Conservation (phyloP, 2,329 filamentous ascomycete genomes). For the Akanthomyces uredinophilus region DNA sequence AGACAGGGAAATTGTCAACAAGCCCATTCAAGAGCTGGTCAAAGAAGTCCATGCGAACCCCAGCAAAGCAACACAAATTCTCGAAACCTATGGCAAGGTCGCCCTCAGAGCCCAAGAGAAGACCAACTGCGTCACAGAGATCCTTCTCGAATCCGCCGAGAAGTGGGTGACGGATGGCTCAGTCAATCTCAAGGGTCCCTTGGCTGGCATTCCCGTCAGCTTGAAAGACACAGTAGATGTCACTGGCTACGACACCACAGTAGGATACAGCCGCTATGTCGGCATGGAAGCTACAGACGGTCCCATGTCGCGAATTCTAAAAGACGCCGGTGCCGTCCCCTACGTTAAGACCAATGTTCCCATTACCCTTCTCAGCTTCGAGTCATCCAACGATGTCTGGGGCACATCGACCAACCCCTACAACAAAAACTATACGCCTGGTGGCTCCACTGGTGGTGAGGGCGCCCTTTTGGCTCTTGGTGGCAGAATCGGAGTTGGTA, state of each 20-base stretch:
- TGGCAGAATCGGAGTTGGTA: conserved; percentile 83
- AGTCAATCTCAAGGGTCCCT: conserved; percentile 70
- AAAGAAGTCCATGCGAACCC: conserved; percentile 67
- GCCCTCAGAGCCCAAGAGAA: conserved; percentile 76
- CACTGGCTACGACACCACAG: conserved; percentile 73
- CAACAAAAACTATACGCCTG: conserved; percentile 76
- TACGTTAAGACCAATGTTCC: conserved; percentile 92
- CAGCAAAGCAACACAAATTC: conserved; percentile 63
- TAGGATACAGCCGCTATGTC: conserved; percentile 72
- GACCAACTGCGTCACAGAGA: conserved; percentile 86
- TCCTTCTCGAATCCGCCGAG: conserved; percentile 75
- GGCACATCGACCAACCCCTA: conserved; percentile 79
- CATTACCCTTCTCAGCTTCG: conserved; percentile 80
- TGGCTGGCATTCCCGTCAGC: conserved; percentile 82
- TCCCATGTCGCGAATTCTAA: conserved; percentile 67
- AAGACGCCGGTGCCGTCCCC: conserved; percentile 81
- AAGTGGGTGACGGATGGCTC: conserved; percentile 56
- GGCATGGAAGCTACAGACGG: conserved; percentile 63
- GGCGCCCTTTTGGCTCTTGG: conserved; percentile 75
- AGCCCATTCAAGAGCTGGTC: conserved; percentile 73
- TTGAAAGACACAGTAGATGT: conserved; percentile 79
- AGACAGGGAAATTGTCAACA: conserved; percentile 64
- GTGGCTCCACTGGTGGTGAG: conserved; percentile 85
- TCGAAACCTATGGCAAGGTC: conserved; percentile 83
- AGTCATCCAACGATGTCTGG: conserved; percentile 75